phyloP scores from a whole-genome alignment of 352 stramenopile genomes.

The Globisporangium emineosum region DNA sequence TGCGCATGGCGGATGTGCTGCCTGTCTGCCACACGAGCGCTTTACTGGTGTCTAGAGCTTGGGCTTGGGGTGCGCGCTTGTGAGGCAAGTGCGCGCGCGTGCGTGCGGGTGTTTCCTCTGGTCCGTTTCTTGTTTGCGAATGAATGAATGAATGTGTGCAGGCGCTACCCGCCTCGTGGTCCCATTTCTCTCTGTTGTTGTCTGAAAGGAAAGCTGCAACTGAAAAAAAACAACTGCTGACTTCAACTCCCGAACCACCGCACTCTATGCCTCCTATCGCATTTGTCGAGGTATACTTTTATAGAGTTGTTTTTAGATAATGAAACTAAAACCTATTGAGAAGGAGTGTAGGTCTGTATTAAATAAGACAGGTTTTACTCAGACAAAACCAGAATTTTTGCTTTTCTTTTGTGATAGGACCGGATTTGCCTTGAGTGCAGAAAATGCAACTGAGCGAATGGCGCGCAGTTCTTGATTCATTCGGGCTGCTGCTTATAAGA shows the following conservation, averaged over 20 bases:
- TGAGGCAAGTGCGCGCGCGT: neutral
- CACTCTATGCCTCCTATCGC: neutral
- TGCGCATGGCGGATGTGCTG: slow-evolving; percentile 13
- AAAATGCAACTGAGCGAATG: slow-evolving; percentile 6
- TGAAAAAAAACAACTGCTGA: neutral
- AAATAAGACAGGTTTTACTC: neutral
- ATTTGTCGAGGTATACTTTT: neutral
- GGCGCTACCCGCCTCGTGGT: no score
- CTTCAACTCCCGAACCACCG: slow-evolving; percentile 2
- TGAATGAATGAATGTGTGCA: neutral
- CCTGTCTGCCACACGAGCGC: neutral
- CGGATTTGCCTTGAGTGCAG: neutral
- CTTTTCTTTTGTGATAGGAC: slow-evolving; percentile 5
- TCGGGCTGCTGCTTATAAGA: neutral
- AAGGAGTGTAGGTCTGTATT: neutral
- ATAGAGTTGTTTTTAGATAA: neutral
- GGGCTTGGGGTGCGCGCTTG: neutral
- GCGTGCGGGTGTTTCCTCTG: neutral
- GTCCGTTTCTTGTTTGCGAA: slow-evolving; percentile 11
- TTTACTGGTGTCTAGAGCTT: slow-evolving; percentile 1
- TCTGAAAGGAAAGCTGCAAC: no score
- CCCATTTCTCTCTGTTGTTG: no score
- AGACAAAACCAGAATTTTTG: neutral
- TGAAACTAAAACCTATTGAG: neutral
- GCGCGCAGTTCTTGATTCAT: neutral